phyloP scores from a whole-genome alignment of 2,329 filamentous ascomycete species.

The Hymenoscyphus occultus region DNA sequence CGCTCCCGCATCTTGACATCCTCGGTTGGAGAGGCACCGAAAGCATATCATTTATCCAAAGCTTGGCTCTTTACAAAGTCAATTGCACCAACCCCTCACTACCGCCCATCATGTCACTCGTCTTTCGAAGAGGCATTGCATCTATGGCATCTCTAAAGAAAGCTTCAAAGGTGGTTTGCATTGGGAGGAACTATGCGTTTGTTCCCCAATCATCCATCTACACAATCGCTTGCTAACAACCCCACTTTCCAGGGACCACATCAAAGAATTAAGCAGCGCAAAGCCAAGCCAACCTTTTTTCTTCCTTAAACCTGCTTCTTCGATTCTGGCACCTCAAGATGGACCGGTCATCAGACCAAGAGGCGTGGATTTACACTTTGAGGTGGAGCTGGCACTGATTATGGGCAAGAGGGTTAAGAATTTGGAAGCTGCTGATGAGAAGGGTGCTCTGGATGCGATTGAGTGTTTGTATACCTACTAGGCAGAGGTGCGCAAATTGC shows the following conservation, averaged over 20 bases:
- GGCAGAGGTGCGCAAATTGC: neutral
- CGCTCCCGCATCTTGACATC: neutral
- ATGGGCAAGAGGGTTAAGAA: conserved; percentile 80
- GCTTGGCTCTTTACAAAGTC: conserved; percentile 6
- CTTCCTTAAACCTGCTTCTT: conserved; percentile 92
- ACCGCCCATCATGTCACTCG: conserved; percentile 29
- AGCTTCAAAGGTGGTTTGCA: conserved; percentile 67
- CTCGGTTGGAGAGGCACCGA: no score
- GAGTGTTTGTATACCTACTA: conserved; percentile 53
- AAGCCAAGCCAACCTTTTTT: conserved; percentile 96
- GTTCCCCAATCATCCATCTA: conserved; percentile 35
- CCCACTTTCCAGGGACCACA: conserved; percentile 67
- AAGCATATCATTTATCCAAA: neutral
- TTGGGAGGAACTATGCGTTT: conserved; percentile 94
- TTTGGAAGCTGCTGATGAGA: conserved; percentile 67
- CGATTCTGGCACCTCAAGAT: conserved; percentile 70
- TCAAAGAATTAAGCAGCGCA: conserved; percentile 83
- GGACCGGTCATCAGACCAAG: conserved; percentile 18
- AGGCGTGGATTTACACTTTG: conserved; percentile 45
- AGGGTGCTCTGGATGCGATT: conserved; percentile 78
- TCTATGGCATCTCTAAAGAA: conserved; percentile 48
- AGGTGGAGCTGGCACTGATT: conserved; percentile 88
- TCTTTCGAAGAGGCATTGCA: conserved; percentile 33
- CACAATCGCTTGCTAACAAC: conserved; percentile 12
- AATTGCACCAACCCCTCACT: conserved; percentile 2